Base-by-base conservation (phyloP, 306 rosid genomes). In the Lotus japonicus region DNA sequence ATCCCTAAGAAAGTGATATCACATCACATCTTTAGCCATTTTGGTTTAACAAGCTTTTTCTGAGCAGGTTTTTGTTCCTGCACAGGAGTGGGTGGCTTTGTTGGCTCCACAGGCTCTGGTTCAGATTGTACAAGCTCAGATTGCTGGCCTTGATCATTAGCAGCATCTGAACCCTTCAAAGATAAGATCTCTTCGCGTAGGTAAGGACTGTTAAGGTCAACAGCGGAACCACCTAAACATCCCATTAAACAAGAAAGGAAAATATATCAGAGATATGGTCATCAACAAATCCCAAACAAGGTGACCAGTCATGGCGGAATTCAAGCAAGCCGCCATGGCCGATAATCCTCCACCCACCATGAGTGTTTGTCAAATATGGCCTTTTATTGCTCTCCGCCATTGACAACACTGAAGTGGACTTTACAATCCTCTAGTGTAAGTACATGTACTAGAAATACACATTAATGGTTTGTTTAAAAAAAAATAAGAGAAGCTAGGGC, bases 11-110 rank as follows among this genome's bases (percentile, higher is more conserved):
- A 56, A 35, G 64, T 66, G 70, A 33, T 16, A 48, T 87, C 83
- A 88, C 89, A 48, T 87, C 83, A 88, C 89, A 85, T 55, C 79
- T 79, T 87, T 64, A 90, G 83, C 97, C 97, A 86, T 79, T 85
- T 90, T 2, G 97, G 97, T 77, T 90, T 90, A 39, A 75, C 78
- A 57, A 82, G 44, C 68, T 88, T 88, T 41, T 86, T 90, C 31
- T 71, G 89, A 6, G 84, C 71, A 7, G 95, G 81, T 80, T 84
- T 90, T 5, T 79, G 78, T 72, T 88, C 88, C 82, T 79, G 78
- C 26, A 83, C 83, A 33, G 76, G 49, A 15, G 88, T 82, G 15
- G 84, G 11, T 3, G 26, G 26, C 26, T 81, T 81, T 53, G 79
- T 8, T 58, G 67, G 66, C 9, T 39, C 68, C 21, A 18, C 75